Evolutionary conservation across 2,329 filamentous ascomycete species (phyloP).

Genomic region (Epichloe amarillans): DNA sequence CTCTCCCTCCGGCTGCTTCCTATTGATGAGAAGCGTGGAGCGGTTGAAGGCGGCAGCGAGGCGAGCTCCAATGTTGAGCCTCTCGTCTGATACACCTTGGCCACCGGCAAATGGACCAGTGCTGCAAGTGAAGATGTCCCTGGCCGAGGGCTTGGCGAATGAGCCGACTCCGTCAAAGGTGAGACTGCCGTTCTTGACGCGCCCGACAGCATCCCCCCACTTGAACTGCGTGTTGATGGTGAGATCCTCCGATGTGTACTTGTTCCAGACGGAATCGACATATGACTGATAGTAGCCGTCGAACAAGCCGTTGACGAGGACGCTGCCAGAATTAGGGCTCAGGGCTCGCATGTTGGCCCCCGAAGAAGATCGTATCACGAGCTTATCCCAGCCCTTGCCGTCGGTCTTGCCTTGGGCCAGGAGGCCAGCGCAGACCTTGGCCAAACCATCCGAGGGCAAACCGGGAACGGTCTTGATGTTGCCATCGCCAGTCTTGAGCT

Average conservation of each 20-base stretch:
- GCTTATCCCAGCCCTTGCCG: constrained; percentile 36
- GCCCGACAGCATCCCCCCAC: constrained; percentile 35
- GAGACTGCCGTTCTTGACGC: constrained; percentile 24
- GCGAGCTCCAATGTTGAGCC: constrained; percentile 56
- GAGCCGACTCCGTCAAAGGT: constrained; percentile 29
- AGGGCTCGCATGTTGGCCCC: constrained; percentile 32
- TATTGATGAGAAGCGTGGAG: constrained; percentile 46
- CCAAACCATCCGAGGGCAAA: constrained; percentile 32
- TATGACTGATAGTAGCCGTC: constrained; percentile 35
- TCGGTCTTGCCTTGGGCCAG: constrained; percentile 30
- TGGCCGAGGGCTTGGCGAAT: constrained; percentile 33
- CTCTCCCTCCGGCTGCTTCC: constrained; percentile 40
- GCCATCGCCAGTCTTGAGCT: constrained; percentile 34
- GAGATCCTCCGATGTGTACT: constrained; percentile 31
- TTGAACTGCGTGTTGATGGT: constrained; percentile 39
- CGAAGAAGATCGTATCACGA: constrained; percentile 31
- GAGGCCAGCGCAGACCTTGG: constrained; percentile 31
- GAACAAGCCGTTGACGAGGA: constrained; percentile 32
- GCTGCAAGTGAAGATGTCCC: constrained; percentile 39
- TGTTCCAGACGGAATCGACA: constrained; percentile 37
- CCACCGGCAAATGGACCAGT: constrained; percentile 41
- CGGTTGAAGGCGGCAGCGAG: constrained; percentile 65
- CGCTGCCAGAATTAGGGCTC: constrained; percentile 37
- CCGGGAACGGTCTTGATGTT: constrained; percentile 33
- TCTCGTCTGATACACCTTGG: constrained; percentile 27